Base-by-base conservation (phyloP, 257 asterid species). In the Solanum dulcamara region DNA sequence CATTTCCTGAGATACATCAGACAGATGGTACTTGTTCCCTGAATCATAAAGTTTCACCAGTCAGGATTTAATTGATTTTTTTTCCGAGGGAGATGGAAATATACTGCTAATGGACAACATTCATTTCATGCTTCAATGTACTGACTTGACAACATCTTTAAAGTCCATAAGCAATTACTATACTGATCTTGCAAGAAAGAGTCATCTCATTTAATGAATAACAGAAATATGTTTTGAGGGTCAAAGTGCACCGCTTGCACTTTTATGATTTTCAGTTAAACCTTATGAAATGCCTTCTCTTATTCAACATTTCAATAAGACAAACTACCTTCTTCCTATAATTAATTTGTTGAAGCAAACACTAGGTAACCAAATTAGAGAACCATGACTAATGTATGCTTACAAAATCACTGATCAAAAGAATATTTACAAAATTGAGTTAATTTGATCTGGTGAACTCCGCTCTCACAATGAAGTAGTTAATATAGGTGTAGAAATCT, bases 1-100 rank as follows among this genome's bases (percentile, higher is more conserved):
- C 81, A 89, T 91, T 86, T 90, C 95, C 74, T 86, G 81, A n/a
- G 94, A 89, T 72, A 89, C 94, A 46, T 81, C 84, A 20, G 93
- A 91, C 80, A 50, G 77, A 85, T 85, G 82, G 38, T 86, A 83
- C 89, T 85, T 75, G 83, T 84, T 83, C 83, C 93, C 98, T 90
- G 95, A 87, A 90, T 71, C 80, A 64, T 86, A 80, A 81, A 79
- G 67, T 22, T 67, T 57, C 83, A 82, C 38, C 32, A 15, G 83
- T 87, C 59, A 68, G 72, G 74, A 64, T 22, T 20, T 18, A 75
- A 33, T 60, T 82, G 35, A 15, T 81, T 24, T 35, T 77, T 44
- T 46, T 77, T 17, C 4, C 1, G 26, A 17, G 42, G 22, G n/a
- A 18, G 7, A 48, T 77, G 62, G 38, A 9, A 28, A 51, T 77